Conservation (phyloP, 139 green algal genomes). For the Ostreobium quekettii region DNA sequence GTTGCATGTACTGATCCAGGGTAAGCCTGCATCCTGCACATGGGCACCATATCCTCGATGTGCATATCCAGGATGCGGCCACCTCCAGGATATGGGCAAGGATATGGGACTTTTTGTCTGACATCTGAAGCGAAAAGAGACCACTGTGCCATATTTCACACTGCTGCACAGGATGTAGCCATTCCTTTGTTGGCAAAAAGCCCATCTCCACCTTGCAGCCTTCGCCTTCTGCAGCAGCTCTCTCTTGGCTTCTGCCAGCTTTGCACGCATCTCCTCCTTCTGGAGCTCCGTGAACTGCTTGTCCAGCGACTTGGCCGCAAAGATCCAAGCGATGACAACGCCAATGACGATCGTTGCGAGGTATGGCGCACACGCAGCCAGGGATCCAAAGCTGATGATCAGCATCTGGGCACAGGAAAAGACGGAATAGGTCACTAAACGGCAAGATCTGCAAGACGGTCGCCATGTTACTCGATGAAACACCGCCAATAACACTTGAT, state of each 20-base stretch:
- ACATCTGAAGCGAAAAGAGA: too few relatives aligned
- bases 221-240: conserved; percentile 11
- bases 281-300: conserved; percentile 72
- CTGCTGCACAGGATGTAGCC: too few relatives aligned
- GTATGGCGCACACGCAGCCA: conserved; percentile 94
- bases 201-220: conserved; percentile 12
- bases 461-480: too few relatives aligned
- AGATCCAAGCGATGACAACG: conserved; percentile 86
- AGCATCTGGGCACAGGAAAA: conserved; percentile 55
- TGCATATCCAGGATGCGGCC: too few relatives aligned
- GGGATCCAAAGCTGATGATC: conserved; percentile 95
- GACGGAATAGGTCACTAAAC: background rate
- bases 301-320: conserved; percentile 68
- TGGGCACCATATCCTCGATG: too few relatives aligned
- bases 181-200: too few relatives aligned
- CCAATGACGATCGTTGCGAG: conserved; percentile 84
- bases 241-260: conserved; percentile 16
- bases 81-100: too few relatives aligned
- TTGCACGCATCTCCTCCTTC: conserved; percentile 29
- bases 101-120: too few relatives aligned
- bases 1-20: too few relatives aligned
- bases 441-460: background rate
- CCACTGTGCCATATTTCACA: too few relatives aligned
- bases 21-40: too few relatives aligned
- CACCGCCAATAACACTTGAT: too few relatives aligned